Conservation (phyloP, 2,329 filamentous ascomycete species). For the Talaromyces sp. region DNA sequence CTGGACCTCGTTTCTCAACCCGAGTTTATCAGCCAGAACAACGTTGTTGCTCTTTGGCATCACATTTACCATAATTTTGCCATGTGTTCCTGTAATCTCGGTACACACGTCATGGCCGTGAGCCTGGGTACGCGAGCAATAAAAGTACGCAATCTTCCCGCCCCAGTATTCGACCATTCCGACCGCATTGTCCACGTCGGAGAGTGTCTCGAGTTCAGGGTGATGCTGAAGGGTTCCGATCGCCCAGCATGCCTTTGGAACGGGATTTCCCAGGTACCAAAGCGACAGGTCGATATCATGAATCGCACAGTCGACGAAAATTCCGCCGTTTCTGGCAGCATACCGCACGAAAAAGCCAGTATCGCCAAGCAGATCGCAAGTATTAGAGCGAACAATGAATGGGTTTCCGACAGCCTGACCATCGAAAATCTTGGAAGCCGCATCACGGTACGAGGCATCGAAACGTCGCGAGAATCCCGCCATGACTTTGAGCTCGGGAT, state of each 20-base stretch:
- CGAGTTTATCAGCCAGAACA: conserved; percentile 48
- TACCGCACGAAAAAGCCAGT: conserved; percentile 64
- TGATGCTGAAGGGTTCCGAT: conserved; percentile 55
- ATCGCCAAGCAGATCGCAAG: conserved; percentile 61
- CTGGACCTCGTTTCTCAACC: conserved; percentile 55
- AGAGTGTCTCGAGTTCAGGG: conserved; percentile 52
- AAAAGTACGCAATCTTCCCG: conserved; percentile 60
- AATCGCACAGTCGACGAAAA: conserved; percentile 67
- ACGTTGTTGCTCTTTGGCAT: conserved; percentile 53
- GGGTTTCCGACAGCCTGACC: conserved; percentile 54
- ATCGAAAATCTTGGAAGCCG: conserved; percentile 45
- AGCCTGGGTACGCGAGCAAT: conserved; percentile 61
- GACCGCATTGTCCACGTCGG: conserved; percentile 58
- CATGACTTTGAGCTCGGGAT: conserved; percentile 60
- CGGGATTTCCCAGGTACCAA: conserved; percentile 57
- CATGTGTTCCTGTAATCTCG: conserved; percentile 61
- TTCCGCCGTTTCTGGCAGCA: conserved; percentile 59
- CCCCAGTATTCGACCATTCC: conserved; percentile 62
- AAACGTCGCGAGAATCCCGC: conserved; percentile 63
- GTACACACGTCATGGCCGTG: conserved; percentile 63
- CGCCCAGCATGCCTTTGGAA: conserved; percentile 52
- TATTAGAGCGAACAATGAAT: conserved; percentile 51
- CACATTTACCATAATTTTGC: conserved; percentile 57
- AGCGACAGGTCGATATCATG: conserved; percentile 64
- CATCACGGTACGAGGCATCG: conserved; percentile 60